A percentile compares a stretch with the other conserved stretches of the same genome.
Conservation (phyloP, 257 asterid species). For the Agastache rugosa region DNA sequence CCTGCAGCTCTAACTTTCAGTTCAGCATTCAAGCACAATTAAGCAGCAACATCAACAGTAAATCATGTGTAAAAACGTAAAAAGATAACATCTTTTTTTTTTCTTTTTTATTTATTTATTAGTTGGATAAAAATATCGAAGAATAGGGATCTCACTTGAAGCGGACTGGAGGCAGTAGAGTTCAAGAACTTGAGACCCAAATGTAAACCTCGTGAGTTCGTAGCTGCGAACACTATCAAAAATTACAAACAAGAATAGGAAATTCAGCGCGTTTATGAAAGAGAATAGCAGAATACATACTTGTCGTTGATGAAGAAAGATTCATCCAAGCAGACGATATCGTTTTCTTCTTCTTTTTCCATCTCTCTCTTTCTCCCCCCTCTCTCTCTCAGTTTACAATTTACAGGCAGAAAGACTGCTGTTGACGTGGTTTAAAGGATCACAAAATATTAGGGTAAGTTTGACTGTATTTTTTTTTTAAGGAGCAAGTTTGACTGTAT, state of each 20-base stretch:
- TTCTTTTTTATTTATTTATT: neutral
- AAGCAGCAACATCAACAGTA: neutral
- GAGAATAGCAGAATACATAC: slow-evolving; percentile 50
- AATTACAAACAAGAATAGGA: neutral
- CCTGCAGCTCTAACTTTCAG: neutral
- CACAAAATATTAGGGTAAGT: slow-evolving; percentile 6
- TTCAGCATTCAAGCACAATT: neutral
- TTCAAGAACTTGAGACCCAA: slow-evolving; percentile 76
- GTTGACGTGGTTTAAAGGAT: neutral
- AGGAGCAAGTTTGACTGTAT: too few species aligned
- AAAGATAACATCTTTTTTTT: neutral
- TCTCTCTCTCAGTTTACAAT: neutral
- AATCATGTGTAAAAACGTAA: neutral
- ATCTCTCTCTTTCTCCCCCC: slow-evolving; percentile 9
- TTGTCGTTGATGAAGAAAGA: slow-evolving; percentile 87
- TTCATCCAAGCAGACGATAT: slow-evolving; percentile 70
- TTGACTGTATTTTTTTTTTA: too few species aligned
- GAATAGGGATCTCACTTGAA: slow-evolving; percentile 58
- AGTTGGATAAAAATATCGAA: neutral
- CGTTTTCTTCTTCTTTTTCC: slow-evolving; percentile 58
- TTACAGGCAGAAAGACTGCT: neutral
- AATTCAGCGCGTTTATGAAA: neutral
- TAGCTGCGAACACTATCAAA: slow-evolving; percentile 57
- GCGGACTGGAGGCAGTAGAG: slow-evolving; percentile 89
- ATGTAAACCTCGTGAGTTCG: slow-evolving; percentile 70